A percentile compares a stretch with the other conserved stretches of the same genome.
These are phyloP conservation scores for Heliamphora pulchella DNA, from an alignment of 179 eudicot species.

Conservation along the genomic window DNA sequence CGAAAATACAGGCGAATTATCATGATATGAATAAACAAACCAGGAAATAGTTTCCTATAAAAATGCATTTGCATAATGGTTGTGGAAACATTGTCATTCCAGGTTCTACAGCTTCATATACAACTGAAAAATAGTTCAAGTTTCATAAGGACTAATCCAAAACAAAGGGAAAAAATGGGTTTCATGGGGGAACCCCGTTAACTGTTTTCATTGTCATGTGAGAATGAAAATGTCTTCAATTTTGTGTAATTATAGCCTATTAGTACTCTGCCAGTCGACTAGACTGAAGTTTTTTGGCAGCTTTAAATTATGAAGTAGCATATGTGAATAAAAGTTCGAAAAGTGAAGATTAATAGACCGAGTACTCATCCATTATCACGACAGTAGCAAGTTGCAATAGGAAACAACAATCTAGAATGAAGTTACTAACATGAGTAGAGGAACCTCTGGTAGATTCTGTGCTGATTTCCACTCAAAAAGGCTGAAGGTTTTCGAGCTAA, in stretches of 20 bases:
- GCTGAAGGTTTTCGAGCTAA: constrained; percentile 25
- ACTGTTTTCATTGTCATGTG: too few species aligned
- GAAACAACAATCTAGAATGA: not conserved
- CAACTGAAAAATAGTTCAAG: too few species aligned
- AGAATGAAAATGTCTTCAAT: not conserved
- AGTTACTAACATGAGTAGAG: constrained; percentile 23
- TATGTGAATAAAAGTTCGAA: not conserved
- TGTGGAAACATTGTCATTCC: too few species aligned
- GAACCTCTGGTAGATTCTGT: constrained; percentile 15
- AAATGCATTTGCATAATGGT: too few species aligned
- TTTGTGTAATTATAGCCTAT: not conserved
- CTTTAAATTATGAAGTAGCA: not conserved
- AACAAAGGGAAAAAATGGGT: not conserved
- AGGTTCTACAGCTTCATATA: too few species aligned
- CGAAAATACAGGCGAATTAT: too few species aligned
- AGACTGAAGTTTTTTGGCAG: not conserved
- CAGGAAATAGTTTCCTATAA: too few species aligned
- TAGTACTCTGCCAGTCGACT: not conserved
- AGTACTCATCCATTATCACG: not conserved
- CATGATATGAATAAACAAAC: too few species aligned
- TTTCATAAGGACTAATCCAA: not conserved
- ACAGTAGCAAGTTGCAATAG: not conserved
- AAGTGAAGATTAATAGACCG: not conserved
- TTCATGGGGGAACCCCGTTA: not conserved
- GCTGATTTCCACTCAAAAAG: constrained; percentile 20